Evolutionary conservation across 805 yeast genomes (phyloP).

Genomic region (Saturnispora hagleri): DNA sequence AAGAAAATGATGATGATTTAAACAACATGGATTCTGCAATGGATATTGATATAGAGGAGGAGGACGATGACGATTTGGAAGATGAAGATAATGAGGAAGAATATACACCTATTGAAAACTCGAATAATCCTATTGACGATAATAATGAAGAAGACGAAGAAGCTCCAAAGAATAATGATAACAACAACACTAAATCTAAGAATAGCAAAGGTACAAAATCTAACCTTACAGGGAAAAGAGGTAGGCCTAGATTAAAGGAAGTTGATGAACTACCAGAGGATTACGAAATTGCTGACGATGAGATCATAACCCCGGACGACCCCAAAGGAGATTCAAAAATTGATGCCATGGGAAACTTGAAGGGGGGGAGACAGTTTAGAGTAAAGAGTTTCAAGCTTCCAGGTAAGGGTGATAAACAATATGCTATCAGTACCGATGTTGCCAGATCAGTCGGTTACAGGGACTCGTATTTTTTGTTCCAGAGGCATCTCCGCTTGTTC

Average conservation of each 20-base stretch:
- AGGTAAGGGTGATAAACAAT: conserved; percentile 61
- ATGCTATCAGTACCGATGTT: conserved; percentile 92
- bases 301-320: conserved; percentile 68
- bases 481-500: conserved; percentile 68
- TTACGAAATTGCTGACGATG: conserved; percentile 58
- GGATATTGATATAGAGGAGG: conserved; percentile 12
- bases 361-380: conserved; percentile 67
- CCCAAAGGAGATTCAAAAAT: conserved; percentile 71
- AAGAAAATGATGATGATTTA: conserved; percentile 1
- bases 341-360: conserved; percentile 53
- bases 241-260: conserved; percentile 10
- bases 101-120: conserved; percentile 21
- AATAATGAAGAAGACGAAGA: not conserved
- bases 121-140: conserved; percentile 8
- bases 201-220: not conserved
- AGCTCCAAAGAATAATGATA: not conserved
- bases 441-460: conserved; percentile 92
- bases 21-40: conserved; percentile 8
- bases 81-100: conserved; percentile 14
- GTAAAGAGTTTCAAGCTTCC: conserved; percentile 57
- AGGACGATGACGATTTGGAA: conserved; percentile 19
- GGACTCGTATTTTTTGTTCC: conserved; percentile 83
- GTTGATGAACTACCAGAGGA: conserved; percentile 8
- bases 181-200: not conserved
- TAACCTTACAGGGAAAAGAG: conserved; percentile 14